Percentiles rank a stretch among this genome's conserved stretches.
Conservation (phyloP, 2,329 filamentous ascomycete genomes). For the Microsporum ferrugineum region DNA sequence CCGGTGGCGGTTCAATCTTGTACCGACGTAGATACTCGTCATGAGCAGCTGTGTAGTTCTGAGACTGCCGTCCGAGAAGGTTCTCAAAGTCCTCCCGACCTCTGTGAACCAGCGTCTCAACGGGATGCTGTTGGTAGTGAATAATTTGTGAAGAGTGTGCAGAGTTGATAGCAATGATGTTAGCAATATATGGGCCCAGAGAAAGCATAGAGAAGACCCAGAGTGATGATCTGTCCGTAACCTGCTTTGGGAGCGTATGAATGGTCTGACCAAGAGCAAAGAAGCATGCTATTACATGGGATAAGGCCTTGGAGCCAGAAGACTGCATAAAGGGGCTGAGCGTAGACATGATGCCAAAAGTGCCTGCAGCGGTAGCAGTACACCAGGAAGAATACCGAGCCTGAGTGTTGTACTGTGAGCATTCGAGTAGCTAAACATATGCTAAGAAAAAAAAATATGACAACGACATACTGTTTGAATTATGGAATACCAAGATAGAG, state of each 20-base stretch:
- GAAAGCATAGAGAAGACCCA: constrained; percentile 5
- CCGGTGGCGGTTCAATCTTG: constrained; percentile 5
- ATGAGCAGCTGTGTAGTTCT: constrained; percentile 5
- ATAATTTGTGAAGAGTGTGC: neutral
- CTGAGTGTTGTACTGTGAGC: neutral
- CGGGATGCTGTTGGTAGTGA: neutral
- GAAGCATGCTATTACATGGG: constrained; percentile 2
- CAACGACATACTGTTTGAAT: constrained; percentile 7
- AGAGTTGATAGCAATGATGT: neutral
- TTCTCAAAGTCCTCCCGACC: neutral
- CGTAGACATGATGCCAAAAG: constrained; percentile 7
- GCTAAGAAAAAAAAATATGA: neutral
- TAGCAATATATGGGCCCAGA: constrained; percentile 4
- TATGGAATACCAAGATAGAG: constrained; percentile 9
- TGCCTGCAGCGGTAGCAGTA: constrained; percentile 5
- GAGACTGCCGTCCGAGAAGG: constrained; percentile 5
- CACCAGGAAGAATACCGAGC: constrained; percentile 1
- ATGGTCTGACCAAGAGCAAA: constrained; percentile 7
- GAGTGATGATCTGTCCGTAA: neutral
- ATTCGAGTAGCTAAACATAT: neutral
- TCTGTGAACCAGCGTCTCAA: constrained; percentile 5
- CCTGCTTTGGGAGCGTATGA: constrained; percentile 6
- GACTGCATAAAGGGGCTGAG: constrained; percentile 6
- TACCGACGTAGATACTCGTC: constrained; percentile 8
- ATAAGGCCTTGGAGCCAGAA: neutral